Conservation (phyloP, 2,329 filamentous ascomycete species). For the Hansfordia pulvinata region DNA sequence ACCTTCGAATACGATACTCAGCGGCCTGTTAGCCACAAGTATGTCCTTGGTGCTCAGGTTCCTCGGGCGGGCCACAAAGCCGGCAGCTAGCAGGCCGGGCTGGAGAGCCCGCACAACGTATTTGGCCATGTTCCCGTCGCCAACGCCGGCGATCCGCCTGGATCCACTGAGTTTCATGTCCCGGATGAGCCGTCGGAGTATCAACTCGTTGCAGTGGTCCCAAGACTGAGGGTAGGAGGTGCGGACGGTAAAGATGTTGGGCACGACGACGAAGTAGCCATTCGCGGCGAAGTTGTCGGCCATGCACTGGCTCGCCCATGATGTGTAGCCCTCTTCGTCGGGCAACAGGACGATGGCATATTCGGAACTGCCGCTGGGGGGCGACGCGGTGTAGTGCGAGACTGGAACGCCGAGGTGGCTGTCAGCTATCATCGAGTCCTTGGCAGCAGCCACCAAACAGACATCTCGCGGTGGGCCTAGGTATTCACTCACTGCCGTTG, state of each 20-base stretch:
- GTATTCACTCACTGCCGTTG: too few relatives aligned
- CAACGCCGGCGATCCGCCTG: constrained; percentile 22
- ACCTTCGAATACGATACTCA: constrained; percentile 34
- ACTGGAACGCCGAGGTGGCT: too few relatives aligned
- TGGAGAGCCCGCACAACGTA: constrained; percentile 25
- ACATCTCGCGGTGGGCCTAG: too few relatives aligned
- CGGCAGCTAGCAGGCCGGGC: constrained; percentile 28
- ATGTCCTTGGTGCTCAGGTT: constrained; percentile 31
- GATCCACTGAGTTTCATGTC: constrained; percentile 15
- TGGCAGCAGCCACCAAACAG: too few relatives aligned
- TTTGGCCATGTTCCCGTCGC: constrained; percentile 29
- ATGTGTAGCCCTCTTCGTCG: constrained; percentile 44
- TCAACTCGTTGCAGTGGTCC: too few relatives aligned
- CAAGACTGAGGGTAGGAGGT: too few relatives aligned
- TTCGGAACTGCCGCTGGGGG: constrained; percentile 32
- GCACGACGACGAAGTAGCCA: constrained; percentile 46
- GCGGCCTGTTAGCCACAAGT: constrained; percentile 25
- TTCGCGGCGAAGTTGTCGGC: constrained; percentile 50
- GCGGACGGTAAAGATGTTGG: constrained; percentile 46
- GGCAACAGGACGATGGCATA: constrained; percentile 41
- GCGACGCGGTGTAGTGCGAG: too few relatives aligned
- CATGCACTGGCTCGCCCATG: constrained; percentile 25
- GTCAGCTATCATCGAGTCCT: too few relatives aligned
- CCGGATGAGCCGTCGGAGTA: constrained; percentile 18
- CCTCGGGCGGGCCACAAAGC: constrained; percentile 32